Conservation (phyloP, 2,329 filamentous ascomycete species). For the Blastomyces parvus region DNA sequence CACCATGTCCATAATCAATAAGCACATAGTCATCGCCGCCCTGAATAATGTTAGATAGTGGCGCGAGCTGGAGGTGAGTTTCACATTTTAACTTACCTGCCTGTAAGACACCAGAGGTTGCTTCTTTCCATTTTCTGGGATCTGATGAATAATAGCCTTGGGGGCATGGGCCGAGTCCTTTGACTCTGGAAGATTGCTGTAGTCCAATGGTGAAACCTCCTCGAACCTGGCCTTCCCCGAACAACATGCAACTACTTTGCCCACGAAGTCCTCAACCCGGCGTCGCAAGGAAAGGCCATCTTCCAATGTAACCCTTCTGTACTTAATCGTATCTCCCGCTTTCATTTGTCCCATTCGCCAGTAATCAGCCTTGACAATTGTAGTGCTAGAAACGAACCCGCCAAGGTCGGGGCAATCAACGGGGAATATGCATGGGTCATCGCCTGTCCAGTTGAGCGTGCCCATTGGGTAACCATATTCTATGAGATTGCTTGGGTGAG, state of each 20-base stretch:
- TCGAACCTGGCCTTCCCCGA: slow-evolving; percentile 25
- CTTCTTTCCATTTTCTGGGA: slow-evolving; percentile 24
- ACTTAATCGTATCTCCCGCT: slow-evolving; percentile 47
- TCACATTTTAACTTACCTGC: slow-evolving; percentile 23
- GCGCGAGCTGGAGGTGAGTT: background rate
- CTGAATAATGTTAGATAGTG: slow-evolving; percentile 27
- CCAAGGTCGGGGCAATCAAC: slow-evolving; percentile 53
- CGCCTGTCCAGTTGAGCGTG: slow-evolving; percentile 52
- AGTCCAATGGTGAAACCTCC: slow-evolving; percentile 26
- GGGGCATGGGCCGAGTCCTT: slow-evolving; percentile 16
- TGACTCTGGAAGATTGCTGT: slow-evolving; percentile 17
- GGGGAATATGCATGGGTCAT: slow-evolving; percentile 52
- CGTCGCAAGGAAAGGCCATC: slow-evolving; percentile 41
- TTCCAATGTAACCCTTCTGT: slow-evolving; percentile 43
- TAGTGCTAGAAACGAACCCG: slow-evolving; percentile 49
- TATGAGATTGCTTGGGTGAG: slow-evolving; percentile 51
- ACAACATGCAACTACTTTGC: slow-evolving; percentile 34
- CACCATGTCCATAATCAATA: slow-evolving; percentile 49
- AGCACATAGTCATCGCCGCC: slow-evolving; percentile 45
- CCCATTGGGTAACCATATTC: slow-evolving; percentile 53
- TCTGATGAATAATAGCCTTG: slow-evolving; percentile 28
- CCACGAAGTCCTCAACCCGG: slow-evolving; percentile 39
- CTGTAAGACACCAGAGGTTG: slow-evolving; percentile 36
- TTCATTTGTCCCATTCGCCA: slow-evolving; percentile 56
- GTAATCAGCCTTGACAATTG: slow-evolving; percentile 48